These are phyloP conservation scores for Trypanosoma avium DNA, from an alignment of 208 protist species.

Conservation along the genomic window DNA sequence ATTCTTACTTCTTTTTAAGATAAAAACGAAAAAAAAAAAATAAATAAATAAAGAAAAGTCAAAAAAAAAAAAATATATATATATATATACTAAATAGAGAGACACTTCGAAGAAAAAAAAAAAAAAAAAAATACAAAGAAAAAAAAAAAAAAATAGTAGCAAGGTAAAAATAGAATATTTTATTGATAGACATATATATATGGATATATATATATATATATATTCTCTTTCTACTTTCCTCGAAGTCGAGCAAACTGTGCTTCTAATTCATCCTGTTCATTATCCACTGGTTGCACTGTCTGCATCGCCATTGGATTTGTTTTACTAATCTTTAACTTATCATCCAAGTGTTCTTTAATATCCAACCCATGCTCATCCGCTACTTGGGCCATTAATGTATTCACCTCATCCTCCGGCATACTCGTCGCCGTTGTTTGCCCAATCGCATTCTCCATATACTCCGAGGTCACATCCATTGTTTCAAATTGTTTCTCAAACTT, in stretches of 20 bases:
- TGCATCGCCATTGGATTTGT: conserved; percentile 21
- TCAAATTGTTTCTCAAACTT: conserved; percentile 98
- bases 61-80: conserved; percentile 6
- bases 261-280: conserved; percentile 60
- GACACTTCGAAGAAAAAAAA: no score
- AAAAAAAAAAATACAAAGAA: background rate
- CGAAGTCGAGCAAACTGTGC: conserved; percentile 71
- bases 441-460: conserved; percentile 95
- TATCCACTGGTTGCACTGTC: background rate
- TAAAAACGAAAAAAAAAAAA: conserved; percentile 15
- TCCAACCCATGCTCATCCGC: conserved; percentile 95
- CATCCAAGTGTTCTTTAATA: conserved; percentile 68
- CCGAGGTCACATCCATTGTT: conserved; percentile 93
- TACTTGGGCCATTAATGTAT: conserved; percentile 92
- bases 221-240: conserved; percentile 32
- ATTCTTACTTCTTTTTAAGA: no score
- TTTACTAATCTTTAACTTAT: conserved; percentile 54
- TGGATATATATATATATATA: conserved; percentile 1
- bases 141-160: background rate
- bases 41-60: conserved; percentile 3
- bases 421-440: conserved; percentile 84
- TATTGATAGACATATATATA: background rate
- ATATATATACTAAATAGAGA: background rate
- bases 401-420: conserved; percentile 93
- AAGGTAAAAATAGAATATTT: background rate